Conservation (phyloP, 257 asterid species). For the Solanum pinnatisectum region DNA sequence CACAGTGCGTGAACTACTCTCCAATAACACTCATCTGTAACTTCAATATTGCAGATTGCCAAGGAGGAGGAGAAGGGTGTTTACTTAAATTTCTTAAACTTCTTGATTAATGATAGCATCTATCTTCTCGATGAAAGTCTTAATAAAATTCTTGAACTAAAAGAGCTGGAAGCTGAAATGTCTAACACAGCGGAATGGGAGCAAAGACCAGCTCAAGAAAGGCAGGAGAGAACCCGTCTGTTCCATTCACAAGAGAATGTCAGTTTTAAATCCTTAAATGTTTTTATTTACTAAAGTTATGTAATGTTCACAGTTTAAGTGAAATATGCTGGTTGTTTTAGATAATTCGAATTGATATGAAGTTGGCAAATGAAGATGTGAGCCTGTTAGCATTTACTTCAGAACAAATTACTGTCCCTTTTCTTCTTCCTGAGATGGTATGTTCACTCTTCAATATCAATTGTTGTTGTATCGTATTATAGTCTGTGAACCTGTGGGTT, state of each 20-base stretch:
- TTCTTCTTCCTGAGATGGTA: slow-evolving; percentile 96
- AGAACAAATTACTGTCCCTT: slow-evolving; percentile 88
- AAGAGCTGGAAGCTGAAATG: slow-evolving; percentile 98
- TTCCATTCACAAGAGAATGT: slow-evolving; percentile 99
- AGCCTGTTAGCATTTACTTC: slow-evolving; percentile 88
- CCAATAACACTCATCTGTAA: neutral
- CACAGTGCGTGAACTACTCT: neutral
- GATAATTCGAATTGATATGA: slow-evolving; percentile 95
- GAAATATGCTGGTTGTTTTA: slow-evolving; percentile 18
- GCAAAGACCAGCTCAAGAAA: slow-evolving; percentile 78
- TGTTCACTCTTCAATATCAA: neutral
- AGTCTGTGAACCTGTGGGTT: neutral
- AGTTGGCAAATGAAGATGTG: slow-evolving; percentile 96
- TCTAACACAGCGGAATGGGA: slow-evolving; percentile 92
- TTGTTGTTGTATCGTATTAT: neutral
- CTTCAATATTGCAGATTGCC: slow-evolving; percentile 54
- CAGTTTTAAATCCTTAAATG: slow-evolving; percentile 15
- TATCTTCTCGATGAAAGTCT: slow-evolving; percentile 95
- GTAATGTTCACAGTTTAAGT: slow-evolving; percentile 1
- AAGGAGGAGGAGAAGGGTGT: slow-evolving; percentile 98
- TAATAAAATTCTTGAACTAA: slow-evolving; percentile 85
- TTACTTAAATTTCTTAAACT: slow-evolving; percentile 83
- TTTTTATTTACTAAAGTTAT: slow-evolving; percentile 2
- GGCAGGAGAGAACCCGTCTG: slow-evolving; percentile 93
- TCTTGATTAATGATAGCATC: slow-evolving; percentile 88